Evolutionary conservation across 805 yeast species (phyloP).

Genomic region (Blastobotrys attinorum): DNA sequence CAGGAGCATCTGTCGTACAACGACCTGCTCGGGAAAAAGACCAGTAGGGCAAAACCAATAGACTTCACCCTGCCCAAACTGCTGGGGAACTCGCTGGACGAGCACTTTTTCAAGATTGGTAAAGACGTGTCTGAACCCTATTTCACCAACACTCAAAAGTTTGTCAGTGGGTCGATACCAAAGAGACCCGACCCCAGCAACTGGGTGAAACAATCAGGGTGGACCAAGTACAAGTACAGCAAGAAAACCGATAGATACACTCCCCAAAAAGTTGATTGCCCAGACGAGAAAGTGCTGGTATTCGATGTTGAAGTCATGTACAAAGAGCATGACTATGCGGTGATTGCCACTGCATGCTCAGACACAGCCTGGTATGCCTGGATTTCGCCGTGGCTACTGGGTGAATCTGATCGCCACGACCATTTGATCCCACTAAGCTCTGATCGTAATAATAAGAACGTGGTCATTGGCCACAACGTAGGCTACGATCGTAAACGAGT

Average conservation of each 20-base stretch:
- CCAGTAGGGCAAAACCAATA: constrained; percentile 48
- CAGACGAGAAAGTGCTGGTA: constrained; percentile 62
- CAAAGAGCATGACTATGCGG: constrained; percentile 63
- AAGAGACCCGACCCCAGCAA: constrained; percentile 32
- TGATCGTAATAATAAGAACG: constrained; percentile 26
- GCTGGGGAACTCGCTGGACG: constrained; percentile 68
- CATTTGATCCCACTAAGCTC: constrained; percentile 76
- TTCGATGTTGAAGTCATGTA: constrained; percentile 89
- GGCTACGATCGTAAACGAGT: constrained; percentile 87
- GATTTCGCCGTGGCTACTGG: constrained; percentile 79
- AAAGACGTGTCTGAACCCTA: constrained; percentile 52
- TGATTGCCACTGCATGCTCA: constrained; percentile 75
- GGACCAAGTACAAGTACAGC: constrained; percentile 65
- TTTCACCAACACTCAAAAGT: constrained; percentile 39
- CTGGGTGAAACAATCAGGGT: constrained; percentile 65
- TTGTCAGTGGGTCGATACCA: constrained; percentile 35
- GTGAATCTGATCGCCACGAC: constrained; percentile 36
- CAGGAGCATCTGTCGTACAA: constrained; percentile 51
- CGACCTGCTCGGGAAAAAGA: constrained; percentile 67
- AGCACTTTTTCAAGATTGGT: constrained; percentile 73
- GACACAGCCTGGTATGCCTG: constrained; percentile 84
- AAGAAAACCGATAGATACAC: constrained; percentile 42
- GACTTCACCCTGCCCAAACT: constrained; percentile 52
- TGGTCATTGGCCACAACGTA: constrained; percentile 85
- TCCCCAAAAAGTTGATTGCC: constrained; percentile 46